Evolutionary conservation across 2,329 filamentous ascomycete genomes (phyloP).

Genomic region (Pseudogymnoascus sp.): DNA sequence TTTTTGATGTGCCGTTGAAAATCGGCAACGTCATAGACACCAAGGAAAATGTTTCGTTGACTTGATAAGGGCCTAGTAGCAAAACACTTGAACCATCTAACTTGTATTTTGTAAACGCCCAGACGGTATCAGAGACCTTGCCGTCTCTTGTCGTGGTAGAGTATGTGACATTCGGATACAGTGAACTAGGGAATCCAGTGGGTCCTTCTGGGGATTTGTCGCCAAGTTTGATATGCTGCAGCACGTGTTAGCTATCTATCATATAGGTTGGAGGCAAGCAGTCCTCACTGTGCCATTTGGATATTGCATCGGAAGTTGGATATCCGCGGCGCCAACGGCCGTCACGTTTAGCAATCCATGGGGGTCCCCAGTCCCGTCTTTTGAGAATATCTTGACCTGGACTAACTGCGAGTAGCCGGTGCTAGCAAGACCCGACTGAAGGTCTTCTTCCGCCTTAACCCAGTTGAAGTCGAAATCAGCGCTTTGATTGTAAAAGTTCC

Average conservation of each 20-base stretch:
- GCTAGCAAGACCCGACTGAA: conserved; percentile 59
- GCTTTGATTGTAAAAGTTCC: conserved; percentile 42
- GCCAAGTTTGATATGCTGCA: conserved; percentile 40
- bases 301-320: conserved; percentile 54
- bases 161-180: conserved; percentile 78
- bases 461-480: conserved; percentile 55
- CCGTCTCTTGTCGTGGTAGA: conserved; percentile 12
- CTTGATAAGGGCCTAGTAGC: conserved; percentile 65
- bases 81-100: conserved; percentile 48
- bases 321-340: conserved; percentile 36
- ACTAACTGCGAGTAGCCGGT: conserved; percentile 49
- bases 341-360: conserved; percentile 60
- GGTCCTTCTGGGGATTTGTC: conserved; percentile 40
- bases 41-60: conserved; percentile 66
- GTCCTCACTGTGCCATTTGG: conserved; percentile 41
- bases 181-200: conserved; percentile 59
- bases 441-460: conserved; percentile 51
- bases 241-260: background rate
- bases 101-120: conserved; percentile 26
- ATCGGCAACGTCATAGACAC: conserved; percentile 77
- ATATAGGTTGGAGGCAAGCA: background rate
- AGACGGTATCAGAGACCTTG: background rate
- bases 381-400: conserved; percentile 67
- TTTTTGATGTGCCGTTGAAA: conserved; percentile 53
- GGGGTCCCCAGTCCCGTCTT: conserved; percentile 51